Evolutionary conservation across 1,139 yeast species (phyloP), one percentile per base, ranked within the genome.

Genomic region (Candida labiduridarum): DNA sequence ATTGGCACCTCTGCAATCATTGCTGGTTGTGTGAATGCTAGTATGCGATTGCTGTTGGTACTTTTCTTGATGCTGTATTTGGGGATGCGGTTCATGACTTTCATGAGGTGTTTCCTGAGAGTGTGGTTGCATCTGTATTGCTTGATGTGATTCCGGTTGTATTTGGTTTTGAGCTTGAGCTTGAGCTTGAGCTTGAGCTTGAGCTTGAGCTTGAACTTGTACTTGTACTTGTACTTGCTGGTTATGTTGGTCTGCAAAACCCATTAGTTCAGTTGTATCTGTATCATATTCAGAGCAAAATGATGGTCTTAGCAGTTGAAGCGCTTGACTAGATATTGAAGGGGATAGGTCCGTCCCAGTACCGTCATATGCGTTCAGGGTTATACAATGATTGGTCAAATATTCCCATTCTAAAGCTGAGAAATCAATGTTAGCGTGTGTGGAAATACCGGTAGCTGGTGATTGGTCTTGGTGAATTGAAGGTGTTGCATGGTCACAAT

Each of bases 241-340:
- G 11, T 38, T 38, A 22, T 38, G 29, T n/a, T 52, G 51, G 10
- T 51, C 57, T 11, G 48, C 47, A 41, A 50, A 45, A 2, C 55
- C 56, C 19, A 54, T 29, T 25, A 56, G 45, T 27, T 53, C 59
- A 9, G 59, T 56, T 6, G 51, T 49, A 36, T 54, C 56, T 10
- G 59, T 54, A 11, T 54, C 58, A 50, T 54, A 56, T 35, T 54
- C 59, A 2, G 55, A 44, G 14, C 55, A 46, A 43, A 56, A 54
- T 9, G 56, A 48, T 18, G 52, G 52, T 41, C 51, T 33, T 34
- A 54, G 36, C 57, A 53, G 56, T 36, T 55, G 56, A 9, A 50
- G 43, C 2, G 57, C 50, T 29, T 56, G 56, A 38, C 45, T 54
- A n/a, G 59, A 56, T 22, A 54, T 46, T 1, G 54, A 49, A 3